These are phyloP conservation scores for Chlorella ohadii DNA, from an alignment of 139 green algal genomes.

Conservation along the genomic window DNA sequence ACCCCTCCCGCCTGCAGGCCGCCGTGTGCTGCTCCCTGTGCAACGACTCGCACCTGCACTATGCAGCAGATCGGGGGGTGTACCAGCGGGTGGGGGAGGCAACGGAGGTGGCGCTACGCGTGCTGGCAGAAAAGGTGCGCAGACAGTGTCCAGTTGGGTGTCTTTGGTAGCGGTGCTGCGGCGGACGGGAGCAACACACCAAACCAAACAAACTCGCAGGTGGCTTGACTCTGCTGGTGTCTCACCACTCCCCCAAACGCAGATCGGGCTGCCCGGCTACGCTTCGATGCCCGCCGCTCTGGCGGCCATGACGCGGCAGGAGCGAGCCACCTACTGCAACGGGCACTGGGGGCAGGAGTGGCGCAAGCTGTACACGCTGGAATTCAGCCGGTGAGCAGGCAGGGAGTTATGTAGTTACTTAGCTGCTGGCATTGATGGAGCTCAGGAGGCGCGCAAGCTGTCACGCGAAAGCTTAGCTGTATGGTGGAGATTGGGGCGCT, in stretches of 20 bases:
- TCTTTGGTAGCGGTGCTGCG: too few species aligned
- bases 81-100: constrained; percentile 84
- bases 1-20: neutral
- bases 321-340: constrained; percentile 77
- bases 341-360: constrained; percentile 74
- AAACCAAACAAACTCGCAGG: too few species aligned
- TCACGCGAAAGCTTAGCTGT: too few species aligned
- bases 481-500: too few species aligned
- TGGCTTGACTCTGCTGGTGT: too few species aligned
- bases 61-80: constrained; percentile 40
- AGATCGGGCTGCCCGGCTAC: constrained; percentile 66
- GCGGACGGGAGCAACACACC: too few species aligned
- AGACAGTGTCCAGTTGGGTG: too few species aligned
- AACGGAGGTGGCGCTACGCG: constrained; percentile 88
- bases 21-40: constrained; percentile 71
- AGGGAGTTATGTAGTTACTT: too few species aligned
- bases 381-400: constrained; percentile 69
- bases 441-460: too few species aligned
- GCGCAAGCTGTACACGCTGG: constrained; percentile 69
- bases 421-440: too few species aligned
- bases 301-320: constrained; percentile 51
- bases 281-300: constrained; percentile 63
- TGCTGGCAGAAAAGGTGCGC: constrained; percentile 91
- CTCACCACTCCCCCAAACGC: neutral
- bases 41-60: constrained; percentile 87